These are phyloP conservation scores for Colletotrichum horii DNA, from an alignment of 2,329 filamentous ascomycete species.

Conservation along the genomic window DNA sequence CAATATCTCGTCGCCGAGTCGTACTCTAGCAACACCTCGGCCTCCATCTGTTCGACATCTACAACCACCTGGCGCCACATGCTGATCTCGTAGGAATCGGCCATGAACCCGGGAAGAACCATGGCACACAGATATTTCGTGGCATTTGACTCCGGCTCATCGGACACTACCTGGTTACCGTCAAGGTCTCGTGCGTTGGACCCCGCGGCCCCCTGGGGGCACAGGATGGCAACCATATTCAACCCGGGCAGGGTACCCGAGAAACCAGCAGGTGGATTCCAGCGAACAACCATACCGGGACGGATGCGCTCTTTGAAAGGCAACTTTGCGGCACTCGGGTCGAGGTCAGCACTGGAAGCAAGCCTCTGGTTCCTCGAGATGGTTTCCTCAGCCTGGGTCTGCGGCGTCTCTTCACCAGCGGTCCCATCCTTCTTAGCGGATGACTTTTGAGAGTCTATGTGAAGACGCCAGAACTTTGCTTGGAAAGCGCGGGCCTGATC, in stretches of 20 bases:
- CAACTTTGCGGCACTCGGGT: conserved; percentile 23
- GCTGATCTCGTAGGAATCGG: conserved; percentile 42
- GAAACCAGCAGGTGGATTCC: conserved; percentile 26
- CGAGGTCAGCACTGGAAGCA: conserved; percentile 33
- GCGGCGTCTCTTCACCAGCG: not conserved
- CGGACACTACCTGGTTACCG: conserved; percentile 22
- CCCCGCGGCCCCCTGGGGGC: conserved; percentile 25
- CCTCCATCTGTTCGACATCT: conserved; percentile 38
- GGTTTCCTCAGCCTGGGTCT: not conserved
- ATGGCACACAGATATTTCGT: conserved; percentile 40
- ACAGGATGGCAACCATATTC: conserved; percentile 38
- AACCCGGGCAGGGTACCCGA: conserved; percentile 17
- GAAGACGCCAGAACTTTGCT: conserved; percentile 46
- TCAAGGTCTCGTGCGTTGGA: conserved; percentile 22
- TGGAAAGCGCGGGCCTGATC: conserved; percentile 48
- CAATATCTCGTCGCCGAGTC: conserved; percentile 48
- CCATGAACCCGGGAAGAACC: conserved; percentile 36
- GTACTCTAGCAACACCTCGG: conserved; percentile 48
- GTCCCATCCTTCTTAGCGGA: not conserved
- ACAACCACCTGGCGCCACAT: conserved; percentile 43
- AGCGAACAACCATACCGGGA: conserved; percentile 46
- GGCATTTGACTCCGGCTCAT: not conserved
- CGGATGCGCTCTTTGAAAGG: conserved; percentile 45
- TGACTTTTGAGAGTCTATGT: conserved; percentile 41
- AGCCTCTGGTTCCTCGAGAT: not conserved